Evolutionary conservation across 208 protist genomes (phyloP).

Genomic region (Wallacemonas sp.): DNA sequence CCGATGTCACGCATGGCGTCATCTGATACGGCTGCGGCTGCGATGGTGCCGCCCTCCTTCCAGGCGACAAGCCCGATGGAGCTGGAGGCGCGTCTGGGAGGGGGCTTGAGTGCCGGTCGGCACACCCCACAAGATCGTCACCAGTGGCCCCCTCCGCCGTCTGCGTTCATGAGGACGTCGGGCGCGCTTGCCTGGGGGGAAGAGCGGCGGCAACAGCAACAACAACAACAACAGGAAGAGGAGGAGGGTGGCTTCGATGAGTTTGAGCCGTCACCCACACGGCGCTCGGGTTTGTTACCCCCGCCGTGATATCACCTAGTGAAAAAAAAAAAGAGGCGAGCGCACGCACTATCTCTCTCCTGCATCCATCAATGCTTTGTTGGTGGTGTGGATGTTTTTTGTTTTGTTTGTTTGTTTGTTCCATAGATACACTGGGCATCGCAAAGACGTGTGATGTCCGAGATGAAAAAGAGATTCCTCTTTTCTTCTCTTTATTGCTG

Average conservation of each 20-base stretch:
- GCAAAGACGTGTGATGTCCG: not conserved
- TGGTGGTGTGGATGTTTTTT: not conserved
- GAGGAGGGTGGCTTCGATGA: too few relatives aligned
- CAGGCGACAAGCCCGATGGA: too few relatives aligned
- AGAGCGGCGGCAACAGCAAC: too few relatives aligned
- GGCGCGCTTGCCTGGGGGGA: not conserved
- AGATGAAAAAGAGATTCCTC: not conserved
- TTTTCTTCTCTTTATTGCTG: not conserved
- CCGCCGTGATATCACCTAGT: not conserved
- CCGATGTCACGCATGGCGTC: too few relatives aligned
- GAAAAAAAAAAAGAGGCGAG: not conserved
- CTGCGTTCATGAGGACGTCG: not conserved
- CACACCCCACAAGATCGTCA: not conserved
- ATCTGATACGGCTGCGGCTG: too few relatives aligned
- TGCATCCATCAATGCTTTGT: too few relatives aligned
- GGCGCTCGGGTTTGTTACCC: constrained; percentile 6
- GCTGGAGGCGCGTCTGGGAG: too few relatives aligned
- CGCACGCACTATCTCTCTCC: not conserved
- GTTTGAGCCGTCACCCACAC: constrained; percentile 3
- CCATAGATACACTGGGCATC: too few relatives aligned
- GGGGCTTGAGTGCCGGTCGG: not conserved
- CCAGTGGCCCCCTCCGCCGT: constrained; percentile 11
- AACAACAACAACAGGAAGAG: too few relatives aligned
- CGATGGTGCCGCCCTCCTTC: too few relatives aligned
- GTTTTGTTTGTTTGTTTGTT: not conserved